Evolutionary conservation across 139 green algal genomes (phyloP), one percentile per base, ranked within the genome.

Genomic region (Chlorella sp.): DNA sequence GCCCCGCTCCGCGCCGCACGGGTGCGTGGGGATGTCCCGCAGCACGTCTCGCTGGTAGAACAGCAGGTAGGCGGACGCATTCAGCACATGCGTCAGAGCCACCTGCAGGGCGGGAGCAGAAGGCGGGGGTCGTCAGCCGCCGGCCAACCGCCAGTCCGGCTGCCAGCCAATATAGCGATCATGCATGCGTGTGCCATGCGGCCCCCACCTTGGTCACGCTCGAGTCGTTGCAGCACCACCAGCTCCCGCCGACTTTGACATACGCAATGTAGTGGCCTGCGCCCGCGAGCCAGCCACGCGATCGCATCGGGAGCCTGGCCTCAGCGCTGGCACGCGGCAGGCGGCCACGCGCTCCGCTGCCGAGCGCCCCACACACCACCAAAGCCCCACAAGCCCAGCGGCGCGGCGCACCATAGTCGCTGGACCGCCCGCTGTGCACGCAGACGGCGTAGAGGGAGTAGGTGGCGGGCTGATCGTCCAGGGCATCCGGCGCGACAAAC

Each of bases 361-460:
- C n/a, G n/a, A n/a, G n/a, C n/a, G n/a, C n/a, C n/a, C n/a, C n/a
- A n/a, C n/a, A n/a, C n/a, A n/a, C n/a, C n/a, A n/a, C n/a, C n/a
- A n/a, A n/a, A n/a, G n/a, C n/a, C n/a, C n/a, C n/a, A n/a, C n/a
- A n/a, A n/a, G n/a, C n/a, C n/a, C n/a, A n/a, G n/a, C n/a, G 41
- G 23, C 12, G 38, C 14, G 3, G 27, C 69, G 17, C 36, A 79
- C 73, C 68, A n/a, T 53, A 72, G 62, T 66, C 55, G 2, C 43
- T 82, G 35, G 53, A 82, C 69, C 76, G 56, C 9, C 76, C 79
- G 8, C 78, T 69, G 68, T 95, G 91, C 78, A 91, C 85, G 21
- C 95, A 55, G 6, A 96, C 90, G 2, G 66, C 90, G 38, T 87
- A 87, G 58, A 95, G 87, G 8, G 67, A 61, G 85, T 95, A 96